These are phyloP conservation scores for Acanthamoeba triangularis DNA, from an alignment of 208 protist species.

Conservation along the genomic window DNA sequence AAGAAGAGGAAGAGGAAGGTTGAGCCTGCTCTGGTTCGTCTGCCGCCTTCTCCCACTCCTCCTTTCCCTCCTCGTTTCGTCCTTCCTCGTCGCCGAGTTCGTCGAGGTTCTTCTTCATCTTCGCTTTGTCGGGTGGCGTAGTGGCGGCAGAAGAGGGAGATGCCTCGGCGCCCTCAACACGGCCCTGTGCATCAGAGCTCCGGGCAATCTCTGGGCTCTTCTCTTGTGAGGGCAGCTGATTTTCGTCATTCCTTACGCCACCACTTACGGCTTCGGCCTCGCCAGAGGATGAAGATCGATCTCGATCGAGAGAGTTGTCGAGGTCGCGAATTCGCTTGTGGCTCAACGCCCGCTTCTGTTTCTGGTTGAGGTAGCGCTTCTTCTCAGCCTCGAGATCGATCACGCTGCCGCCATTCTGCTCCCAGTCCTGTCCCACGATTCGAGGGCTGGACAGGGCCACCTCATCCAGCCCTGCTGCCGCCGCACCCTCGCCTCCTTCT, in stretches of 20 bases:
- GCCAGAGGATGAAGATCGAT: background rate
- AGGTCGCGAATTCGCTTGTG: background rate
- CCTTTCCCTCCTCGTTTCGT: background rate
- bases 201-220: too few species aligned
- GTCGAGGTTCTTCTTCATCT: too few species aligned
- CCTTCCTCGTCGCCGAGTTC: background rate
- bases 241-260: too few species aligned
- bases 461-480: background rate
- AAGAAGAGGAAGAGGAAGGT: background rate
- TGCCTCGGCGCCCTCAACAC: too few species aligned
- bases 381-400: conserved; percentile 49
- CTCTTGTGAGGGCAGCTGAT: too few species aligned
- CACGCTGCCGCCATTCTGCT: background rate
- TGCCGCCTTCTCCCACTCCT: background rate
- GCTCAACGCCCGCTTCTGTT: background rate
- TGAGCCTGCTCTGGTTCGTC: background rate
- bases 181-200: too few species aligned
- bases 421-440: background rate
- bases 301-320: background rate
- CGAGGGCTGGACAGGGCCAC: background rate
- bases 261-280: too few species aligned
- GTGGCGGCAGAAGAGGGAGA: too few species aligned
- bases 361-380: conserved; percentile 50
- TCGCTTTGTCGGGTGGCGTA: too few species aligned
- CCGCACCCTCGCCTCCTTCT: background rate